Conservation (phyloP, 805 yeast species). For the Pichia gijzeniarum region DNA sequence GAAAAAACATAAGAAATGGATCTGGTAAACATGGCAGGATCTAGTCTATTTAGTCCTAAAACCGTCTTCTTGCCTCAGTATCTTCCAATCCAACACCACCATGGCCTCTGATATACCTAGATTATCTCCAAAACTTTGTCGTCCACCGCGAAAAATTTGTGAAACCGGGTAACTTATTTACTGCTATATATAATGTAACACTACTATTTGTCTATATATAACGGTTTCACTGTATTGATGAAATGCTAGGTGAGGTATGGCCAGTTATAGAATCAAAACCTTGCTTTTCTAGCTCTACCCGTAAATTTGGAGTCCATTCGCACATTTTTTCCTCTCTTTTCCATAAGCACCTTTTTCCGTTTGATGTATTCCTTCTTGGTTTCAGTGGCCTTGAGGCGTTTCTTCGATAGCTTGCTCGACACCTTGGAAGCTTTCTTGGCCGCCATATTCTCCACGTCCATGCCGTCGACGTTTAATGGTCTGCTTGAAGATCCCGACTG, state of each 20-base stretch:
- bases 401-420: constrained; percentile 38
- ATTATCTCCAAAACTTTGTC: too few species aligned
- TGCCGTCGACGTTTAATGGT: constrained; percentile 70
- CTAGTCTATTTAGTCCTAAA: too few species aligned
- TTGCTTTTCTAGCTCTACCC: constrained; percentile 71
- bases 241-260: too few species aligned
- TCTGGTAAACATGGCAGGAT: constrained; percentile 18
- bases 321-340: constrained; percentile 82
- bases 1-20: constrained; percentile 11
- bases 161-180: too few species aligned
- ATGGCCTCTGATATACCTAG: too few species aligned
- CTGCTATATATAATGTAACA: too few species aligned
- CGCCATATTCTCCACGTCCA: constrained; percentile 64
- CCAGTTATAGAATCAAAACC: too few species aligned
- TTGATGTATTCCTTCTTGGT: constrained; percentile 71
- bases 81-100: too few species aligned
- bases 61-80: too few species aligned
- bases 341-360: constrained; percentile 91
- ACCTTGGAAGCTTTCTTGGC: constrained; percentile 12
- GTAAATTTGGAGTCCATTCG: constrained; percentile 89
- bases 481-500: constrained; percentile 80
- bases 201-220: too few species aligned
- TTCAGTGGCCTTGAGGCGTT: constrained; percentile 53
- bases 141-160: too few species aligned
- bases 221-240: too few species aligned